phyloP scores from a whole-genome alignment of 2,329 filamentous ascomycete species.

The Aureobasidium sp. region DNA sequence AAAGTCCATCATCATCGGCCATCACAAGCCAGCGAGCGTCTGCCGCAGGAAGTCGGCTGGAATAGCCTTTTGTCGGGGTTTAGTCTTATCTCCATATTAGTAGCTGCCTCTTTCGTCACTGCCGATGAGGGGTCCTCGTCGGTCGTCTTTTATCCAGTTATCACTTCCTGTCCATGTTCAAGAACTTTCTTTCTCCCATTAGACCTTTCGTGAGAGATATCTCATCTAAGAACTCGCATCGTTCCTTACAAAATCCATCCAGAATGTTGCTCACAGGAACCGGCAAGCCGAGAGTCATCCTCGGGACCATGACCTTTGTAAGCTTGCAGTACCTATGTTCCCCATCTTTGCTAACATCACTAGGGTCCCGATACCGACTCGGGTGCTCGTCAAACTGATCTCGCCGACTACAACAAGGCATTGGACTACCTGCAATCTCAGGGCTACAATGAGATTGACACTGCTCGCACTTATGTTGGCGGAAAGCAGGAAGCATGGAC shows the following conservation, averaged over 20 bases:
- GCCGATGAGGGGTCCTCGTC: neutral
- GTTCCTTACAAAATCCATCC: neutral
- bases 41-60: neutral
- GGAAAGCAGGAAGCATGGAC: constrained; percentile 74
- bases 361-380: constrained; percentile 43
- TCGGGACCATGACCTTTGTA: constrained; percentile 82
- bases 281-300: constrained; percentile 60
- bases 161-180: neutral
- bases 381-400: constrained; percentile 63
- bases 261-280: constrained; percentile 33
- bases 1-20: neutral
- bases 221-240: neutral
- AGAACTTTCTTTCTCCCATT: neutral
- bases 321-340: constrained; percentile 13
- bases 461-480: constrained; percentile 64
- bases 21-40: neutral
- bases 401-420: constrained; percentile 60
- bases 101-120: constrained; percentile 8
- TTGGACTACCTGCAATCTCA: constrained; percentile 69
- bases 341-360: neutral
- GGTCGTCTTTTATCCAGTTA: neutral
- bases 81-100: neutral
- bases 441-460: constrained; percentile 80
- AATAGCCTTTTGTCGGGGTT: neutral
- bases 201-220: neutral